These are phyloP conservation scores for Talaromyces verruculosus DNA, from an alignment of 2,329 filamentous ascomycete genomes.

Conservation along the genomic window DNA sequence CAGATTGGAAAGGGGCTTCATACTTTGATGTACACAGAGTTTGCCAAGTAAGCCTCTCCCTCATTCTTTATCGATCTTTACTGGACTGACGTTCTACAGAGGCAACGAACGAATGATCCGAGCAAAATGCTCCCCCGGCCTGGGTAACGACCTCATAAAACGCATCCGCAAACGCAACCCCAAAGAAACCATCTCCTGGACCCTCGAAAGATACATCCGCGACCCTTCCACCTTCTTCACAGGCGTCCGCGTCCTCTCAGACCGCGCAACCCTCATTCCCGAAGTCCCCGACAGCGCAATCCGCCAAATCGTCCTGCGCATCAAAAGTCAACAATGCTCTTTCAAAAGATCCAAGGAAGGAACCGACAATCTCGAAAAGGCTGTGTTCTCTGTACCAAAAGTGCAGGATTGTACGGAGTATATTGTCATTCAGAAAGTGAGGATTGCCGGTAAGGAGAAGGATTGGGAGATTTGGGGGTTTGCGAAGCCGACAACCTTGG, in stretches of 20 bases:
- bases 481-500: constrained; percentile 43
- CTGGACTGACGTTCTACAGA: constrained; percentile 22
- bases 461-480: constrained; percentile 55
- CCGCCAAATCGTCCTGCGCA: constrained; percentile 42
- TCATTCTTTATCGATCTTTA: background rate
- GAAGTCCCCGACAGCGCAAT: constrained; percentile 40
- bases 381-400: constrained; percentile 28
- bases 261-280: constrained; percentile 44
- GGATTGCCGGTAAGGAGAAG: constrained; percentile 42
- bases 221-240: constrained; percentile 39
- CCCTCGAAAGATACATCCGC: constrained; percentile 39
- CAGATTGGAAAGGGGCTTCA: constrained; percentile 45
- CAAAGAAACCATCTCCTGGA: constrained; percentile 37
- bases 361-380: too few relatives aligned
- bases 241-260: constrained; percentile 42
- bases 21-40: constrained; percentile 47
- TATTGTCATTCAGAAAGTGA: constrained; percentile 51
- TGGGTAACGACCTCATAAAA: constrained; percentile 35
- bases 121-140: constrained; percentile 41
- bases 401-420: constrained; percentile 51
- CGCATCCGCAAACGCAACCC: constrained; percentile 37
- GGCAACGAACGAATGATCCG: constrained; percentile 38
- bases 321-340: constrained; percentile 32
- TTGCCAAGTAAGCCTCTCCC: constrained; percentile 40
- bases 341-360: constrained; percentile 9